Evolutionary conservation across 305 asterid species (phyloP), one percentile per base, ranked within the genome.

Genomic region (Rubia tinctorum): DNA sequence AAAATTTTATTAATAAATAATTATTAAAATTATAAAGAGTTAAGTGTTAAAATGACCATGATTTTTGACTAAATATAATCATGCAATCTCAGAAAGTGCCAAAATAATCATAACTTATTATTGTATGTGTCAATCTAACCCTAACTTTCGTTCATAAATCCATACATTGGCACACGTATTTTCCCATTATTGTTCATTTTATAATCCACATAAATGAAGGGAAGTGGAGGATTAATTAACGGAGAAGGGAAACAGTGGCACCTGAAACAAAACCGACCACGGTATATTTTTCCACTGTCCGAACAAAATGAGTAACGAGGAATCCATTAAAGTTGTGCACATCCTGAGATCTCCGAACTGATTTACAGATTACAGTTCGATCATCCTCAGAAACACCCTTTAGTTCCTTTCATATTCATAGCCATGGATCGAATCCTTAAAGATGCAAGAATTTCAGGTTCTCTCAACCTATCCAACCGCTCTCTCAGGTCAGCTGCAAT

Each of bases 371-470:
- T 13, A 69, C 65, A 18, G 14, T n/a, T 14, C 27, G 43, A 10
- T 40, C 47, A 59, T 59, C 64, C 37, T 30, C 51, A 1, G 66
- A 30, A 25, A 61, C 34, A 30, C 34, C 34, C 34, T 30, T 30
- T 30, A 30, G 34, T 30, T 30, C n/a, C 55, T 49, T 49, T 49
- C 18, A 14, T 49, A 14, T 49, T 4, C 55, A 13, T 4, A 53
- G 18, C 20, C 22, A 89, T 92, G 98, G 98, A 95, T 80, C 96
- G 96, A 72, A 75, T 84, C 68, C 83, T 95, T 0, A 92, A 85
- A 86, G 91, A 96, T 81, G 99, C 97, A 68, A 87, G 99, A 55
- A 81, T 93, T 69, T 95, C 99, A 58, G 99, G 98, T 66, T 90
- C 98, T 76, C 98, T 95, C 25, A 92, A 95, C 76, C 93, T 95